Percentiles rank a stretch among this genome's conserved stretches.
These are phyloP conservation scores for Chamaecrista fasciculata DNA, from an alignment of 306 rosid species.

Conservation along the genomic window DNA sequence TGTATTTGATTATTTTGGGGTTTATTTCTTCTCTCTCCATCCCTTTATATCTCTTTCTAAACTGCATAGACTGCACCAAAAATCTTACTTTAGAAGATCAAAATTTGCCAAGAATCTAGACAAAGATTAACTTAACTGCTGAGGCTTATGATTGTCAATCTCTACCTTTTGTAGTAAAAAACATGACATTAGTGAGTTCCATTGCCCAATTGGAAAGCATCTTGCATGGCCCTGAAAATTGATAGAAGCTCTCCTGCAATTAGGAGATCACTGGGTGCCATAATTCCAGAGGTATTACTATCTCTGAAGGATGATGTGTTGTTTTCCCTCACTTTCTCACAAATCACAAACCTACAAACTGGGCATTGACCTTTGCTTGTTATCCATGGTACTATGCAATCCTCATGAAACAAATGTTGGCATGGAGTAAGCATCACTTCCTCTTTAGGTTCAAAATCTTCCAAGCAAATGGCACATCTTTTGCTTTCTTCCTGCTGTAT, in stretches of 20 bases:
- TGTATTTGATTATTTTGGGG: too few species aligned
- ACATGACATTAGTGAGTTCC: slow-evolving; percentile 1
- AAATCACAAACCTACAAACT: slow-evolving; percentile 60
- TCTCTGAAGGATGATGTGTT: slow-evolving; percentile 20
- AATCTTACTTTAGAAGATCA: too few species aligned
- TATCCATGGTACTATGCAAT: slow-evolving; percentile 79
- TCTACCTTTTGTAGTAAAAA: not conserved
- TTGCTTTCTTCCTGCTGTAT: slow-evolving; percentile 48
- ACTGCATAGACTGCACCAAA: too few species aligned
- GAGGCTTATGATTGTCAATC: not conserved
- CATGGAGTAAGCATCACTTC: slow-evolving; percentile 85
- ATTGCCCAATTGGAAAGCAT: slow-evolving; percentile 34
- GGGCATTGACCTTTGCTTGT: slow-evolving; percentile 74
- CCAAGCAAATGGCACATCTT: slow-evolving; percentile 73
- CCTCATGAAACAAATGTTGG: slow-evolving; percentile 82
- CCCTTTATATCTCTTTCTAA: too few species aligned
- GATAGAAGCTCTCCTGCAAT: slow-evolving; percentile 43
- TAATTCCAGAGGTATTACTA: not conserved
- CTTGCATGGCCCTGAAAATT: slow-evolving; percentile 52
- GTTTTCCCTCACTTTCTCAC: slow-evolving; percentile 29
- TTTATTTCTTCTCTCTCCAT: too few species aligned
- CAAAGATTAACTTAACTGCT: not conserved
- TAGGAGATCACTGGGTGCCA: slow-evolving; percentile 10
- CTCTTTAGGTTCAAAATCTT: slow-evolving; percentile 63
- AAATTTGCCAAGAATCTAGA: too few species aligned